phyloP scores from a whole-genome alignment of 140 eudicot species.

The Bidens hawaiensis region DNA sequence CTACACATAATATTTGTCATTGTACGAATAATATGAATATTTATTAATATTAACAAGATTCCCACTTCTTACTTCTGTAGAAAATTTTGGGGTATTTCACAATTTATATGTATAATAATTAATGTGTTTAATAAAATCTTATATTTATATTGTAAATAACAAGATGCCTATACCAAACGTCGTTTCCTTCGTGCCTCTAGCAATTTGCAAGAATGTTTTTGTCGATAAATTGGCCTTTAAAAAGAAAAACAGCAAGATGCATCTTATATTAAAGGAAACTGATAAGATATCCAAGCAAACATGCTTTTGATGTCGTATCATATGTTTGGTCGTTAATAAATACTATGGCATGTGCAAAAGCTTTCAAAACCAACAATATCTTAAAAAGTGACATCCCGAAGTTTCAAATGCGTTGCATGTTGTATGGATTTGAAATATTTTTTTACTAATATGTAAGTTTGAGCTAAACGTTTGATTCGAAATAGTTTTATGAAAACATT shows the following conservation, averaged over 20 bases:
- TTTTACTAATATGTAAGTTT: too few relatives aligned
- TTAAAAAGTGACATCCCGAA: slow-evolving; percentile 3
- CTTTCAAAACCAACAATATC: slow-evolving; percentile 9
- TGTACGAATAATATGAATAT: neutral
- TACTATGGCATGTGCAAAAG: slow-evolving; percentile 24
- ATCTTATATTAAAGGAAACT: neutral
- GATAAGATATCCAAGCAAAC: neutral
- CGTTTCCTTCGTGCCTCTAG: neutral
- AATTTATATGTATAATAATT: neutral
- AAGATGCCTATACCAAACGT: neutral
- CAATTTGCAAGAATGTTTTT: neutral
- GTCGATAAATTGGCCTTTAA: neutral
- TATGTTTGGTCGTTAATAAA: neutral
- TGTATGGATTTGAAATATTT: too few relatives aligned
- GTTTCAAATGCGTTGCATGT: neutral
- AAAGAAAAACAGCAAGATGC: neutral
- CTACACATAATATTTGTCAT: neutral
- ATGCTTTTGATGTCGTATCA: neutral
- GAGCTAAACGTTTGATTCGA: too few relatives aligned
- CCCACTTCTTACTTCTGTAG: too few relatives aligned
- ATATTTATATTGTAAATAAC: neutral
- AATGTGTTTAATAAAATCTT: neutral
- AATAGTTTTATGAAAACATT: too few relatives aligned
- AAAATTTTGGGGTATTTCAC: too few relatives aligned
- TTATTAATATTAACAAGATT: too few relatives aligned